Percentiles rank a stretch among this genome's conserved stretches.
Evolutionary conservation across 2,329 filamentous ascomycete species (phyloP).

Genomic region (Alternaria novae-zelandiae): DNA sequence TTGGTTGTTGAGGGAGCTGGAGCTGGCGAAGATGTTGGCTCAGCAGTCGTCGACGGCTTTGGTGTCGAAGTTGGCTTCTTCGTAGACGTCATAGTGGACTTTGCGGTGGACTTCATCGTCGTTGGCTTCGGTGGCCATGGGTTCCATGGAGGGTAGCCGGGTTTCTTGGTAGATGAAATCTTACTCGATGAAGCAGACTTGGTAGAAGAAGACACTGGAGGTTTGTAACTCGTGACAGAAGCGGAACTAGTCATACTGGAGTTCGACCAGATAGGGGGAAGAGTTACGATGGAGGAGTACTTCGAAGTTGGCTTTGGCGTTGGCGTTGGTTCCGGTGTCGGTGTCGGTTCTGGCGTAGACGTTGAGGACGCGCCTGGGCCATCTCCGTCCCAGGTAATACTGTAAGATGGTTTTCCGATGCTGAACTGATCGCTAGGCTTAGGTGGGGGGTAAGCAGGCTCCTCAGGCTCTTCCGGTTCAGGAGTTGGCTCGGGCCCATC

Average conservation of each 20-base stretch:
- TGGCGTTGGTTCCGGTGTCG: conserved; percentile 7
- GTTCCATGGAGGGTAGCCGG: conserved; percentile 11
- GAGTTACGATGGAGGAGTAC: not conserved
- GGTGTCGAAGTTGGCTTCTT: conserved; percentile 3
- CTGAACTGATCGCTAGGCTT: conserved; percentile 10
- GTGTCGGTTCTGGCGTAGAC: not conserved
- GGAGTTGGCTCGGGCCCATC: conserved; percentile 6
- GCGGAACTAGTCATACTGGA: not conserved
- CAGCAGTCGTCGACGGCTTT: not conserved
- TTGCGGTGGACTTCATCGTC: not conserved
- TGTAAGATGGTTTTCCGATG: conserved; percentile 8
- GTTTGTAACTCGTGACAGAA: not conserved
- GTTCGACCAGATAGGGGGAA: not conserved
- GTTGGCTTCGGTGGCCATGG: conserved; percentile 17
- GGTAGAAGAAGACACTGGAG: not conserved
- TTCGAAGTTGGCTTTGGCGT: conserved; percentile 8
- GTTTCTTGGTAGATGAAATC: conserved; percentile 18
- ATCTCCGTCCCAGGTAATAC: conserved; percentile 9
- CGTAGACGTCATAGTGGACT: conserved; percentile 1
- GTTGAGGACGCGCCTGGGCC: conserved; percentile 5
- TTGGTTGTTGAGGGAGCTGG: conserved; percentile 10
- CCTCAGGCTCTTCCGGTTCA: conserved; percentile 9
- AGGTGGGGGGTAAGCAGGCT: conserved; percentile 8
- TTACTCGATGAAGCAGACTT: not conserved
- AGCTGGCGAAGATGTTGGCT: conserved; percentile 3